Evolutionary conservation across 2,329 filamentous ascomycete species (phyloP).

Genomic region (Neonectria coccinea): DNA sequence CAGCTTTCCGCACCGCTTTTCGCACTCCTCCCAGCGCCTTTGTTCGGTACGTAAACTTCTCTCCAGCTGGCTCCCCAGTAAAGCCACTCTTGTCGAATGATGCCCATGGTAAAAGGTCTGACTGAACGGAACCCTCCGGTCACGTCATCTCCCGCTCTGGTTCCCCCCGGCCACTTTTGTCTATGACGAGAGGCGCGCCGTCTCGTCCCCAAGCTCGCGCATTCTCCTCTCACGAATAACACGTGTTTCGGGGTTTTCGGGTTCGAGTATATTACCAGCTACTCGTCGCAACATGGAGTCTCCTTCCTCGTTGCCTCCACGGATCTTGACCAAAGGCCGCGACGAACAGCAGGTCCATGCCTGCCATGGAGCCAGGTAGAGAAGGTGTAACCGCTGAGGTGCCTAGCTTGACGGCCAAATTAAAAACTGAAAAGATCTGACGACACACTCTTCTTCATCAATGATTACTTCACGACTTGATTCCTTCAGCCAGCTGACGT

Average conservation of each 20-base stretch:
- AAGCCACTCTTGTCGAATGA: conserved; percentile 55
- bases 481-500: conserved; percentile 14
- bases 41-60: conserved; percentile 32
- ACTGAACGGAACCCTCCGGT: conserved; percentile 64
- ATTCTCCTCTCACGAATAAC: conserved; percentile 26
- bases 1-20: conserved; percentile 9
- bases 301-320: conserved; percentile 57
- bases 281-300: conserved; percentile 65
- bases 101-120: conserved; percentile 76
- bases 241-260: conserved; percentile 35
- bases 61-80: conserved; percentile 12
- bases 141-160: conserved; percentile 47
- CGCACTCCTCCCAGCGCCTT: conserved; percentile 5
- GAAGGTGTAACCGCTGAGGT: conserved; percentile 62
- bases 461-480: not conserved
- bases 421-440: conserved; percentile 84
- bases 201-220: conserved; percentile 23
- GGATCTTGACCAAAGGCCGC: conserved; percentile 70
- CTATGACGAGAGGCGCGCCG: conserved; percentile 29
- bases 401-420: conserved; percentile 61
- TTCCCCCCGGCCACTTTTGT: conserved; percentile 27
- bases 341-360: conserved; percentile 57
- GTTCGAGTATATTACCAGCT: conserved; percentile 33
- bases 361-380: conserved; percentile 32
- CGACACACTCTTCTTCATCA: conserved; percentile 27